Evolutionary conservation across 2,329 filamentous ascomycete species (phyloP).

Genomic region (Aschersonia sp.): DNA sequence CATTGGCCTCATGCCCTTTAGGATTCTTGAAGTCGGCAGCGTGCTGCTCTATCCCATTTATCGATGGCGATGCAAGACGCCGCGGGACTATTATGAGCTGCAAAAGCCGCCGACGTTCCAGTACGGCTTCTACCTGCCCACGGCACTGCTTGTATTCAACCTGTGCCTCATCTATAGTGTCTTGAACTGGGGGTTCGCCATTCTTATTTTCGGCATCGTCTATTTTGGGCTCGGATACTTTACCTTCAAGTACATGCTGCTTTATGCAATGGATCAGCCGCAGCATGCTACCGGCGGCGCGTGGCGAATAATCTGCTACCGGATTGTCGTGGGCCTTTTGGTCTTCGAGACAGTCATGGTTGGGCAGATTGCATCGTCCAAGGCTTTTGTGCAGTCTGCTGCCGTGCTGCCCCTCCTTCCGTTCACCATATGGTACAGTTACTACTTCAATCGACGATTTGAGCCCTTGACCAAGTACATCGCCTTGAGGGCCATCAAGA

Average conservation of each 20-base stretch:
- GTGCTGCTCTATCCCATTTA: constrained; percentile 73
- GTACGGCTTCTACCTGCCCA: constrained; percentile 92
- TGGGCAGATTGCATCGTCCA: constrained; percentile 63
- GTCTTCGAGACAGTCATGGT: constrained; percentile 88
- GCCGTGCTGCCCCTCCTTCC: constrained; percentile 64
- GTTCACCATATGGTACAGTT: constrained; percentile 78
- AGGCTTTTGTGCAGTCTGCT: constrained; percentile 58
- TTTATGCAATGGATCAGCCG: constrained; percentile 97
- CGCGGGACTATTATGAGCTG: constrained; percentile 75
- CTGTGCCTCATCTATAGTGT: constrained; percentile 93
- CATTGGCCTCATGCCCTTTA: constrained; percentile 84
- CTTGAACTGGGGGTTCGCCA: constrained; percentile 62
- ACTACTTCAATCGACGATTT: constrained; percentile 67
- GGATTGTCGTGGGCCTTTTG: constrained; percentile 70
- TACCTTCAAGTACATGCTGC: constrained; percentile 90
- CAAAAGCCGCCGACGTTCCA: constrained; percentile 75
- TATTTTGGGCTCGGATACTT: constrained; percentile 79
- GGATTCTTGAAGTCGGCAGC: constrained; percentile 77
- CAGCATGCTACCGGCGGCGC: constrained; percentile 86
- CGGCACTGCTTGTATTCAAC: constrained; percentile 83
- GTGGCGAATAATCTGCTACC: constrained; percentile 94
- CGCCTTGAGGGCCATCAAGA: constrained; percentile 70
- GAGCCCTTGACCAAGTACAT: constrained; percentile 87
- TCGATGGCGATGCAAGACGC: constrained; percentile 67
- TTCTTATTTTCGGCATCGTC: constrained; percentile 66